These are phyloP conservation scores for Yarrowia sp. DNA, from an alignment of 805 yeast genomes.

Conservation along the genomic window DNA sequence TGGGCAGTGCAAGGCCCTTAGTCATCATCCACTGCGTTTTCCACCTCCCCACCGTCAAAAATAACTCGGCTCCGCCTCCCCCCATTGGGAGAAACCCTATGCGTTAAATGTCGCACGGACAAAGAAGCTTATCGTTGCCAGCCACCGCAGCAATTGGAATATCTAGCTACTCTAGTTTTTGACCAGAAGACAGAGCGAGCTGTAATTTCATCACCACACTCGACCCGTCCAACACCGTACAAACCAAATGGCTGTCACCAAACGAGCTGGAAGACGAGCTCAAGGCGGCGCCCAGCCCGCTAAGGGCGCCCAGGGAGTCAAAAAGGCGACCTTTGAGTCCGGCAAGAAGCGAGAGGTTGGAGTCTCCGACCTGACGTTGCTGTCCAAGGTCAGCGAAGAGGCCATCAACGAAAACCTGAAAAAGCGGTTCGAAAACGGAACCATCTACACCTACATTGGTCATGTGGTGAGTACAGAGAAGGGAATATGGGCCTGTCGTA, in stretches of 20 bases:
- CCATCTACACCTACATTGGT: slow-evolving; percentile 66
- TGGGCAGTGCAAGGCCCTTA: no score
- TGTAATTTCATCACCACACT: background rate
- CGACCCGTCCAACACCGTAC: slow-evolving; percentile 1
- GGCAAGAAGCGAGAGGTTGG: slow-evolving; percentile 97
- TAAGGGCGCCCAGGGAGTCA: slow-evolving; percentile 59
- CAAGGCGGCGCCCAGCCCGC: slow-evolving; percentile 58
- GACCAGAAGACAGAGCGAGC: background rate
- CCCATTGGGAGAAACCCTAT: slow-evolving; percentile 38
- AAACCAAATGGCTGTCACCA: slow-evolving; percentile 71
- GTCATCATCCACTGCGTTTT: no score
- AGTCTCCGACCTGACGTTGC: slow-evolving; percentile 88
- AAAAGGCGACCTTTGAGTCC: slow-evolving; percentile 89
- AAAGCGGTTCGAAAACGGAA: slow-evolving; percentile 85
- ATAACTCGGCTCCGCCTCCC: slow-evolving; percentile 37
- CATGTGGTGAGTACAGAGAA: slow-evolving; percentile 48
- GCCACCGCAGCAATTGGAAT: slow-evolving; percentile 38
- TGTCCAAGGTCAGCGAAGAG: slow-evolving; percentile 88
- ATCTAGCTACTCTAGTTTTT: slow-evolving; percentile 13
- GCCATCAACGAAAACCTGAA: slow-evolving; percentile 90
- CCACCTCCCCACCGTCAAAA: background rate
- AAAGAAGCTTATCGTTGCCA: slow-evolving; percentile 39
- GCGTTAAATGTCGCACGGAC: slow-evolving; percentile 38
- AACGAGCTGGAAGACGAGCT: slow-evolving; percentile 68
- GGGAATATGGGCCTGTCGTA: background rate